These are phyloP conservation scores for Citropsis articulata DNA, from an alignment of 345 rosid species.

Conservation along the genomic window DNA sequence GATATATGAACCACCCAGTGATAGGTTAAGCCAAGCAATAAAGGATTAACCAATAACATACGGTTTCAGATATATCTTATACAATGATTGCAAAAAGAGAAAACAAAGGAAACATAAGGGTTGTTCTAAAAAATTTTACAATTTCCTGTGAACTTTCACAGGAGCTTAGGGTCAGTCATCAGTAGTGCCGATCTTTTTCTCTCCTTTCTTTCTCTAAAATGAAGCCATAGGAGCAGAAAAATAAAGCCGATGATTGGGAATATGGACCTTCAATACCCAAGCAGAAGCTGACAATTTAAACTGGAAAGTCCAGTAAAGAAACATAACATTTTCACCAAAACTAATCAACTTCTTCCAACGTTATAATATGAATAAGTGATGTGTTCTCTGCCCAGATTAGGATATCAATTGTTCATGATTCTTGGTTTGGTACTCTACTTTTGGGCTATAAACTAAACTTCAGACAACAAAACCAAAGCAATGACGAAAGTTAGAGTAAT, in stretches of 20 bases:
- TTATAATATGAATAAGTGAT: not conserved
- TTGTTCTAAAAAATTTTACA: not conserved
- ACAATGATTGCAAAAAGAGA: not conserved
- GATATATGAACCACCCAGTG: not conserved
- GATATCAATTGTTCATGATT: not conserved
- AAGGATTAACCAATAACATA: not conserved
- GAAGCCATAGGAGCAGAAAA: not conserved
- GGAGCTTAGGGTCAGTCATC: not conserved
- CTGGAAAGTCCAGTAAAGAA: not conserved
- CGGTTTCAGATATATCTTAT: not conserved
- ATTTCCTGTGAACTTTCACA: not conserved
- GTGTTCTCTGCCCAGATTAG: not conserved
- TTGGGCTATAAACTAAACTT: not conserved
- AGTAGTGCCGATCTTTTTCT: not conserved
- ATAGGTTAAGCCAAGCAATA: not conserved
- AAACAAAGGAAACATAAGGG: not conserved
- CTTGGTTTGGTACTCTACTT: not conserved
- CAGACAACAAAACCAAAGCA: not conserved
- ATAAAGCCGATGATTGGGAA: not conserved
- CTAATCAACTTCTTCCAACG: not conserved
- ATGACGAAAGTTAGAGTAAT: not conserved
- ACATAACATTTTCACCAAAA: not conserved
- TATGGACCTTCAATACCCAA: not conserved
- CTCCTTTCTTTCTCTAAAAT: not conserved
- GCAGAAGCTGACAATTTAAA: slow-evolving; percentile 1